Base-by-base conservation (phyloP, 805 yeast genomes). In the Schwanniomyces pseudopolymorphus region DNA sequence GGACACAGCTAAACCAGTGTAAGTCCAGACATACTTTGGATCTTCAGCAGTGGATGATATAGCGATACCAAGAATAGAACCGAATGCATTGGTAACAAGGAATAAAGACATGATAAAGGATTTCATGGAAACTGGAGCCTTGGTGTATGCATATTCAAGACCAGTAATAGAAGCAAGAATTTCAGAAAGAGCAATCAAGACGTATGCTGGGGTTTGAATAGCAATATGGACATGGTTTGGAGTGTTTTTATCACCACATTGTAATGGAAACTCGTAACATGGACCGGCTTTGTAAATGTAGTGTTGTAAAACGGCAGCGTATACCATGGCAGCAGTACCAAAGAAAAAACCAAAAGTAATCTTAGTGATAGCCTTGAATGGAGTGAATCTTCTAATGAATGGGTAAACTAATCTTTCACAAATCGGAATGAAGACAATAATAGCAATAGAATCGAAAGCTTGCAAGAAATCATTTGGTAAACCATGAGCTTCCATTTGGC, bases 111-210 rank as follows among this genome's bases (percentile, higher is more conserved):
- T 81, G 57, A 82, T 77, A 59, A 82, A 78, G 13, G 85, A 78
- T 64, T 80, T 81, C 87, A 82, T 81, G 42, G 77, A 68, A 7
- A 75, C 76, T 36, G 94, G 94, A 5, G 94, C 92, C 70, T 87
- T 84, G 22, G 90, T 82, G 69, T 85, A 87, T 16, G 95, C 95
- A 60, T 85, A 86, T 69, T 87, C 94, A 55, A 85, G 78, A 56
- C 92, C 94, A 19, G 94, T 86, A 56, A 86, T 80, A 44, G 87
- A 84, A 26, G 91, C 90, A 55, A 87, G 78, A 53, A 87, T 86
- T 66, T 87, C 95, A 14, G 90, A 80, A 44, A 85, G 61, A 10
- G 87, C 92, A 64, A 85, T 81, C 52, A 87, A 68, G 37, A 85
- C 76, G 65, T 87, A 87, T 3, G 89, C 85, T 14, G 85, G 85